Evolutionary conservation across 805 yeast genomes (phyloP).

Genomic region (Kuraishia hungarica): DNA sequence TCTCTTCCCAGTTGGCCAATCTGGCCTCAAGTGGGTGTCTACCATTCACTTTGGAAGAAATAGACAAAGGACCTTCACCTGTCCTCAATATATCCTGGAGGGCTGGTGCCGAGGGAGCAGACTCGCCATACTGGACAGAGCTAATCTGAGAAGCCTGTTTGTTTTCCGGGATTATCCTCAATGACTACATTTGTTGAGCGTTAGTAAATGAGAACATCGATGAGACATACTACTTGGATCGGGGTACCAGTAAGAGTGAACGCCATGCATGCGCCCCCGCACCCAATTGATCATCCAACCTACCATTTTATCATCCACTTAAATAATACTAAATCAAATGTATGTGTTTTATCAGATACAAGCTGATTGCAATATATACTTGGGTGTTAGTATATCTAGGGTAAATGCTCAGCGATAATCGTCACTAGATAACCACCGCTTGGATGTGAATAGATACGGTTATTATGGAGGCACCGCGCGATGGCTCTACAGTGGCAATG

Average conservation of each 20-base stretch:
- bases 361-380: too few species aligned
- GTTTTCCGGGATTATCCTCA: slow-evolving; percentile 48
- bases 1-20: slow-evolving; percentile 70
- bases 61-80: slow-evolving; percentile 52
- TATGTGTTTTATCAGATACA: too few species aligned
- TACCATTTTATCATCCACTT: too few species aligned
- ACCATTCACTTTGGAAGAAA: slow-evolving; percentile 56
- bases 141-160: slow-evolving; percentile 37
- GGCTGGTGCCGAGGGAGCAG: slow-evolving; percentile 61
- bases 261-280: too few species aligned
- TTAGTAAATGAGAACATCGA: background rate
- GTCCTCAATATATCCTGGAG: slow-evolving; percentile 62
- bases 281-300: too few species aligned
- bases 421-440: background rate
- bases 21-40: slow-evolving; percentile 85
- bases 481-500: background rate
- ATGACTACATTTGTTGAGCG: slow-evolving; percentile 23
- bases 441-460: background rate
- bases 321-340: too few species aligned
- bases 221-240: too few species aligned
- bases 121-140: slow-evolving; percentile 41
- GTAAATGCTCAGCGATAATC: too few species aligned
- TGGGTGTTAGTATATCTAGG: too few species aligned
- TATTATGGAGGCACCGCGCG: background rate
- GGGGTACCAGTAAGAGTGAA: too few species aligned